Percentiles rank a stretch among this genome's conserved stretches.
These are phyloP conservation scores for Trametes cinnabarina DNA, from an alignment of 768 basidiomycete genomes.

Conservation along the genomic window DNA sequence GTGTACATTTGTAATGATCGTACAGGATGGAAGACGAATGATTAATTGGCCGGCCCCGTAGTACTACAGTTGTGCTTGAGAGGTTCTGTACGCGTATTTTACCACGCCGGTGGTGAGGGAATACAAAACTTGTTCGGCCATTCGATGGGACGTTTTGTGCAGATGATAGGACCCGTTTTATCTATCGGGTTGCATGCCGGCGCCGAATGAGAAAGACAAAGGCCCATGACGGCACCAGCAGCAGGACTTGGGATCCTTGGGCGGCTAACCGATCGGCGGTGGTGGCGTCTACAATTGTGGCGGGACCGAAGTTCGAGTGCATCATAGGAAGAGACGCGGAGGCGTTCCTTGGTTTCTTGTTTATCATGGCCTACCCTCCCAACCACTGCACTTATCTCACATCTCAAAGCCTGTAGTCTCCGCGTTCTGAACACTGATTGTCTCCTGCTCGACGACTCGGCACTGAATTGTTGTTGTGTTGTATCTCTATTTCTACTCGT, in stretches of 20 bases:
- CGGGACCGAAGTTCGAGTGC: neutral
- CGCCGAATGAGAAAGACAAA: neutral
- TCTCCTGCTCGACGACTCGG: neutral
- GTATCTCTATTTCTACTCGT: neutral
- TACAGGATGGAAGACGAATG: neutral
- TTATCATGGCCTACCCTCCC: neutral
- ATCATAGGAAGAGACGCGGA: neutral
- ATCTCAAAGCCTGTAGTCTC: neutral
- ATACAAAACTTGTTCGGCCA: no score
- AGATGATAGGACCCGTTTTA: no score
- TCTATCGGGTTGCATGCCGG: no score
- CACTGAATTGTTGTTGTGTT: neutral
- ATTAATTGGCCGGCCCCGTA: no score
- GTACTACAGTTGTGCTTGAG: neutral
- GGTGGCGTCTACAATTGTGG: conserved; percentile 8
- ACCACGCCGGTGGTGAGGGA: no score
- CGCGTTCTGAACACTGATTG: neutral
- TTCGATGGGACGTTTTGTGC: no score
- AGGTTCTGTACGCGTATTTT: no score
- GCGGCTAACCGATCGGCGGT: neutral
- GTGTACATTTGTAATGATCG: neutral
- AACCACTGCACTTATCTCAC: neutral
- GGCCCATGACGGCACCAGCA: neutral
- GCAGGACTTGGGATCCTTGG: neutral
- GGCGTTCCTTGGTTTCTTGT: neutral